Conservation (phyloP, 768 basidiomycete genomes). For the Mycena chlorophos region DNA sequence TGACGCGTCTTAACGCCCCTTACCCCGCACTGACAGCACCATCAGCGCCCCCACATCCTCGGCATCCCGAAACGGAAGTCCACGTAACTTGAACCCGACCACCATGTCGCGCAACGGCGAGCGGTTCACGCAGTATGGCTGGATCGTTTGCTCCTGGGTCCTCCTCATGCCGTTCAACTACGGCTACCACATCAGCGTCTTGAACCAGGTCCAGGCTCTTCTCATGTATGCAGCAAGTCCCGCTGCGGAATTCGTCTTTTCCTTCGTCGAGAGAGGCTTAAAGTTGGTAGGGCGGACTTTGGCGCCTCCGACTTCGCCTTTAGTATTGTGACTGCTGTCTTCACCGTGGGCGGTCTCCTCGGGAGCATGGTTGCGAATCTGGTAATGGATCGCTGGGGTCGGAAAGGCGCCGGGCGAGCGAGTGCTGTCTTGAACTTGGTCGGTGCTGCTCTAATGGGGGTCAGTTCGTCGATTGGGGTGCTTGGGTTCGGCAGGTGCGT, state of each 20-base stretch:
- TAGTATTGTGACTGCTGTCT: slow-evolving; percentile 80
- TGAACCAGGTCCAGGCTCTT: slow-evolving; percentile 85
- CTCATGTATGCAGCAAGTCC: slow-evolving; percentile 48
- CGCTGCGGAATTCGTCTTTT: slow-evolving; percentile 65
- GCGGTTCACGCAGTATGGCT: slow-evolving; percentile 46
- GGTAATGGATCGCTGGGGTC: slow-evolving; percentile 69
- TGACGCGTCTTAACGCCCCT: too few relatives aligned
- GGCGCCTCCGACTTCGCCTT: slow-evolving; percentile 76
- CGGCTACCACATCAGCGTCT: slow-evolving; percentile 90
- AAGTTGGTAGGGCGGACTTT: too few relatives aligned
- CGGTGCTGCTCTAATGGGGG: slow-evolving; percentile 66
- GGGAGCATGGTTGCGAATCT: slow-evolving; percentile 72
- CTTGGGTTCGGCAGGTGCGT: slow-evolving; percentile 68
- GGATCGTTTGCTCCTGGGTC: slow-evolving; percentile 68
- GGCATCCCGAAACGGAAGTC: too few relatives aligned
- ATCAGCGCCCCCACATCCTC: too few relatives aligned
- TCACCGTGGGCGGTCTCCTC: slow-evolving; percentile 83
- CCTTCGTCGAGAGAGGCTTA: too few relatives aligned
- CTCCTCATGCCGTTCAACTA: slow-evolving; percentile 48
- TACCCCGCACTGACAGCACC: slow-evolving; percentile 20
- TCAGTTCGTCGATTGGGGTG: slow-evolving; percentile 55
- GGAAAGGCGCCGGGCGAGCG: slow-evolving; percentile 62
- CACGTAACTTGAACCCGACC: not conserved
- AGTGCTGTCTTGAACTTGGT: slow-evolving; percentile 56
- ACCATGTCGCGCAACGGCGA: slow-evolving; percentile 16